Evolutionary conservation across 2,329 filamentous ascomycete species (phyloP).

Genomic region (Emmonsia crescens): DNA sequence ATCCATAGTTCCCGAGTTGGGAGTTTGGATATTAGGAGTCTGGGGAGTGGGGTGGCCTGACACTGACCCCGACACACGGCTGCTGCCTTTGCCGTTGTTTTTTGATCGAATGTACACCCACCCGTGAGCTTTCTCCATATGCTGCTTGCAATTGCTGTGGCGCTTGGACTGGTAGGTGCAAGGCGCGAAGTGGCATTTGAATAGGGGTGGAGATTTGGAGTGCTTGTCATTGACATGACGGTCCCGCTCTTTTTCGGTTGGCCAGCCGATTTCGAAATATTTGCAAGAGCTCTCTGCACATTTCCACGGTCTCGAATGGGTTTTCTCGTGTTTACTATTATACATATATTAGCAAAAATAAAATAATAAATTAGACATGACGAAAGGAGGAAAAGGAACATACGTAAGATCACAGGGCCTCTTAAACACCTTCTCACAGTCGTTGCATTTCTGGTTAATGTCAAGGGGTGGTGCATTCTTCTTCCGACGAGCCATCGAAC

Average conservation of each 20-base stretch:
- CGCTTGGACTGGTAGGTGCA: conserved; percentile 94
- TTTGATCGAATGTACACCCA: conserved; percentile 89
- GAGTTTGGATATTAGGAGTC: conserved; percentile 53
- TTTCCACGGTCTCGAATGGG: conserved; percentile 93
- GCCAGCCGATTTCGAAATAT: conserved; percentile 82
- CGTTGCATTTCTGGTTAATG: conserved; percentile 66
- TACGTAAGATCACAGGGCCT: conserved; percentile 85
- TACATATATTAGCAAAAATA: conserved; percentile 8
- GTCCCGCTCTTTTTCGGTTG: conserved; percentile 94
- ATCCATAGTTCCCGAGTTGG: conserved; percentile 44
- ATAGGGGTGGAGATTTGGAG: conserved; percentile 66
- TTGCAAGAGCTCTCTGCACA: conserved; percentile 75
- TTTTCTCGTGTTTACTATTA: conserved; percentile 83
- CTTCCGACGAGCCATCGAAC: conserved; percentile 92
- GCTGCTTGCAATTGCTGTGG: conserved; percentile 94
- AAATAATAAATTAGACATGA: not conserved
- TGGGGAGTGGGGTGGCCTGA: conserved; percentile 45
- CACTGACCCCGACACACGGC: conserved; percentile 25
- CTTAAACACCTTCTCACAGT: conserved; percentile 90
- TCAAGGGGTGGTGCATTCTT: conserved; percentile 83
- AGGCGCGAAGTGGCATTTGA: conserved; percentile 67
- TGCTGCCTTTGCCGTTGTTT: conserved; percentile 64
- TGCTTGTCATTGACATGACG: conserved; percentile 96
- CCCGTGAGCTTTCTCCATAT: conserved; percentile 94
- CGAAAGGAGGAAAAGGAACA: conserved; percentile 12